A percentile compares a stretch with the other conserved stretches of the same genome.
Evolutionary conservation across 1,139 yeast species (phyloP).

Genomic region (Sugiyamaella neomexicana): DNA sequence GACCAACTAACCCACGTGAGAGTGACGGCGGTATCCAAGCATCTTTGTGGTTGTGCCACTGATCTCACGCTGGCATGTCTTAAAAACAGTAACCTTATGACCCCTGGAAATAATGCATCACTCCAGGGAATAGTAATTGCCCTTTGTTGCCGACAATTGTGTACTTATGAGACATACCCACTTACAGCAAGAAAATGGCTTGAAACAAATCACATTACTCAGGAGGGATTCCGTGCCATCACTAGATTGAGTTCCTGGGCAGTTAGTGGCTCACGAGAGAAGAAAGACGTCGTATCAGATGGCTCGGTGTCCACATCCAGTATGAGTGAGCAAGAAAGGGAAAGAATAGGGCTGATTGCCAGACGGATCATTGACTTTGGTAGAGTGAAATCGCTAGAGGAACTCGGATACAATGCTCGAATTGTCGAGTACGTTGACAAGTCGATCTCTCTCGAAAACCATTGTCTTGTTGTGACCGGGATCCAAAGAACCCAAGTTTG

Average conservation of each 20-base stretch:
- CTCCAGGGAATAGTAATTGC: slow-evolving; percentile 71
- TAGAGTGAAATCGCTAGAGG: slow-evolving; percentile 50
- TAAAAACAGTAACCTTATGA: slow-evolving; percentile 43
- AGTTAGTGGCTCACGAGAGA: slow-evolving; percentile 61
- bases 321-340: slow-evolving; percentile 50
- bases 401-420: slow-evolving; percentile 43
- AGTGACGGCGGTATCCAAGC: slow-evolving; percentile 74
- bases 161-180: slow-evolving; percentile 58
- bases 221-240: slow-evolving; percentile 53
- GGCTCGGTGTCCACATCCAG: too few relatives aligned
- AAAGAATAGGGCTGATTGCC: slow-evolving; percentile 61
- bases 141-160: slow-evolving; percentile 94
- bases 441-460: slow-evolving; percentile 69
- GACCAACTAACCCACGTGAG: slow-evolving; percentile 6
- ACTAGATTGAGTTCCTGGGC: slow-evolving; percentile 85
- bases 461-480: slow-evolving; percentile 50
- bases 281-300: slow-evolving; percentile 23
- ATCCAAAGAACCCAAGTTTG: neutral
- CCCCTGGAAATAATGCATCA: slow-evolving; percentile 22
- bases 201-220: slow-evolving; percentile 31
- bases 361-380: slow-evolving; percentile 70
- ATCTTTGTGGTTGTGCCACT: slow-evolving; percentile 91
- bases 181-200: slow-evolving; percentile 45
- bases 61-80: slow-evolving; percentile 76
- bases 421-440: slow-evolving; percentile 60